These are phyloP conservation scores for Populus tremula DNA, from an alignment of 345 rosid species.

Conservation along the genomic window DNA sequence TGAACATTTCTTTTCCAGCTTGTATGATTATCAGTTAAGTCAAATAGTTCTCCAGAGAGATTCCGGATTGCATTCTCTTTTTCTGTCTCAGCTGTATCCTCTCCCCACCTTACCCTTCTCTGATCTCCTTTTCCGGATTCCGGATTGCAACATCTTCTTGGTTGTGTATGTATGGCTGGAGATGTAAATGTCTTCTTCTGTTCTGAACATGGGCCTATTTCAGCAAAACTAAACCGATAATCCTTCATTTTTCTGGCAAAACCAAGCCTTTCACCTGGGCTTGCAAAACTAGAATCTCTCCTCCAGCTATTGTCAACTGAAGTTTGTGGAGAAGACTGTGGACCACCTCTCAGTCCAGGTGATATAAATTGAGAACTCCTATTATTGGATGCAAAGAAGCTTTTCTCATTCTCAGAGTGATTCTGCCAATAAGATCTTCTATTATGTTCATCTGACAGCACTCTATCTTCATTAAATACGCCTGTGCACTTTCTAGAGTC, in stretches of 20 bases:
- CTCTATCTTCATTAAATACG: not conserved
- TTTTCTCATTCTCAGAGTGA: constrained; percentile 12
- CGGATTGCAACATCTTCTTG: constrained; percentile 4
- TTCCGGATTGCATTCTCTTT: constrained; percentile 6
- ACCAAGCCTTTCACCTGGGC: constrained; percentile 2
- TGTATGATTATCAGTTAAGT: constrained; percentile 14
- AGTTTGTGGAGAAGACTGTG: not conserved
- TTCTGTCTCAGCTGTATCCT: constrained; percentile 4
- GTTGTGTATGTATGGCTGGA: constrained; percentile 29
- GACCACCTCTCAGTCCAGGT: constrained; percentile 4
- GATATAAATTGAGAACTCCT: constrained; percentile 14
- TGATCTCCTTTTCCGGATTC: not conserved
- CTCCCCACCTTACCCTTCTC: constrained; percentile 24
- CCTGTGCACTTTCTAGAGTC: not conserved
- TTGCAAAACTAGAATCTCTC: constrained; percentile 23
- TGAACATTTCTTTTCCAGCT: not conserved
- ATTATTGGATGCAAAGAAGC: constrained; percentile 10
- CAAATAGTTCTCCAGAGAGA: constrained; percentile 17
- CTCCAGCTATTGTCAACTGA: constrained; percentile 13
- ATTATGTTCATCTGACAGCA: constrained; percentile 5
- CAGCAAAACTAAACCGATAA: constrained; percentile 7
- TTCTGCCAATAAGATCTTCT: not conserved
- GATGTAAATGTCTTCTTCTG: constrained; percentile 12
- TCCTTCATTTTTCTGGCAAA: constrained; percentile 20
- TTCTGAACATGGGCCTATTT: not conserved